Evolutionary conservation across 148 eudicot genomes (phyloP).

Genomic region (Rhododendron molle): DNA sequence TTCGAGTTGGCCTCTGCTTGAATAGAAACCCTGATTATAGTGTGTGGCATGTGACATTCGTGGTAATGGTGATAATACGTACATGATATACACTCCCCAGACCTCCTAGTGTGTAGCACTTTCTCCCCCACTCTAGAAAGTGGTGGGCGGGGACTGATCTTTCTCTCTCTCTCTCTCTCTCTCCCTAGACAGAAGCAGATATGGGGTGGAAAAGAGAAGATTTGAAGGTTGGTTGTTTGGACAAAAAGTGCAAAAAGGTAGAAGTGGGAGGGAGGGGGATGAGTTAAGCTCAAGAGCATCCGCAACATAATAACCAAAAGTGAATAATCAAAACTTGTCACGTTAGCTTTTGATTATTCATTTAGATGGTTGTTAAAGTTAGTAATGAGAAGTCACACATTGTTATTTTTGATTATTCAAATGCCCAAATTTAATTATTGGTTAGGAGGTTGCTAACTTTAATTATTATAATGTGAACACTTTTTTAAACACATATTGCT

Average conservation of each 20-base stretch:
- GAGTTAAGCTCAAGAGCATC: not conserved
- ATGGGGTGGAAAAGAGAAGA: slow-evolving; percentile 3
- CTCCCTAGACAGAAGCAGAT: not conserved
- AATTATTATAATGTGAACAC: too few relatives aligned
- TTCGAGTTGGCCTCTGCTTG: not conserved
- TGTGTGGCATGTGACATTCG: not conserved
- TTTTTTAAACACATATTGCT: too few relatives aligned
- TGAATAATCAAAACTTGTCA: too few relatives aligned
- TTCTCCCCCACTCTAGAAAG: slow-evolving; percentile 9
- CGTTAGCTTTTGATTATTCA: too few relatives aligned
- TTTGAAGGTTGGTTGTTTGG: not conserved
- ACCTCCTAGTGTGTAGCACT: slow-evolving; percentile 6
- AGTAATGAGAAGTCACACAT: too few relatives aligned
- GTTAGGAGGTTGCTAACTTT: too few relatives aligned
- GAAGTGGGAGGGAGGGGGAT: not conserved
- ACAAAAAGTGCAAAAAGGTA: slow-evolving; percentile 11
- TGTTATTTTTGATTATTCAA: too few relatives aligned
- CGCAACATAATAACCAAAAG: too few relatives aligned
- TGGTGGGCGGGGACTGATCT: slow-evolving; percentile 3
- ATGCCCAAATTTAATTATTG: too few relatives aligned
- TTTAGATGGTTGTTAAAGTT: too few relatives aligned
- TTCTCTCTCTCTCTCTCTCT: not conserved
- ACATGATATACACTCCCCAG: not conserved
- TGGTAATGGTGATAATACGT: not conserved
- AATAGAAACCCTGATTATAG: not conserved